phyloP scores from a whole-genome alignment of 441 rosid genomes.

The Populus hybrid region DNA sequence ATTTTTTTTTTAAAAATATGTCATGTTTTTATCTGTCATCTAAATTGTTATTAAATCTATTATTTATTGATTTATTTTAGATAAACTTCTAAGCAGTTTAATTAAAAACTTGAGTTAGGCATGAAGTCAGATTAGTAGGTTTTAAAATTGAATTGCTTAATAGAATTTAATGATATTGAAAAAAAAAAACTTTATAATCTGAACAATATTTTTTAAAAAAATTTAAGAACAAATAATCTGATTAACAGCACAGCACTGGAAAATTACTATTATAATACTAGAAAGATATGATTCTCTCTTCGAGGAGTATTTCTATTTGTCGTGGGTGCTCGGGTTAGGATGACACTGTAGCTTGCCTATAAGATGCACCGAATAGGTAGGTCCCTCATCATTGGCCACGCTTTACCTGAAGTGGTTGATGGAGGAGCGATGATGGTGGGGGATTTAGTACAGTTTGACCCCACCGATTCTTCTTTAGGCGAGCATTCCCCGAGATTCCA shows the following conservation, averaged over 20 bases:
- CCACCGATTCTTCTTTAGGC: neutral
- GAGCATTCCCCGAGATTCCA: neutral
- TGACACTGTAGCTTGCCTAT: neutral
- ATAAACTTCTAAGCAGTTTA: accelerated
- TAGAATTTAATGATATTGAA: too few relatives aligned
- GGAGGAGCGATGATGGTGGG: neutral
- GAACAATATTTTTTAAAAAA: too few relatives aligned
- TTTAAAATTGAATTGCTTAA: too few relatives aligned
- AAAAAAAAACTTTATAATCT: too few relatives aligned
- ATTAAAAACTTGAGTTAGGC: accelerated
- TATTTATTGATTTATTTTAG: too few relatives aligned
- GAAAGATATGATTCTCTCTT: neutral
- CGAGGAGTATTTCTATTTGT: neutral
- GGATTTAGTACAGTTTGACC: neutral
- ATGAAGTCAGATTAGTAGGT: accelerated
- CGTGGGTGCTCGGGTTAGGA: neutral
- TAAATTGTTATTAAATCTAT: accelerated
- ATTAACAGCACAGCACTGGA: too few relatives aligned
- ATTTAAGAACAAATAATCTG: too few relatives aligned
- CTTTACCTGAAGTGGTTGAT: neutral
- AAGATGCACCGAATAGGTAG: constrained; percentile 10
- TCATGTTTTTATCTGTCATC: accelerated
- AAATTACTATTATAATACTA: too few relatives aligned
- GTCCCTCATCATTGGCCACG: neutral
- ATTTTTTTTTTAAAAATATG: too few relatives aligned